Conservation (phyloP, 345 rosid species). For the Brassica carinata region DNA sequence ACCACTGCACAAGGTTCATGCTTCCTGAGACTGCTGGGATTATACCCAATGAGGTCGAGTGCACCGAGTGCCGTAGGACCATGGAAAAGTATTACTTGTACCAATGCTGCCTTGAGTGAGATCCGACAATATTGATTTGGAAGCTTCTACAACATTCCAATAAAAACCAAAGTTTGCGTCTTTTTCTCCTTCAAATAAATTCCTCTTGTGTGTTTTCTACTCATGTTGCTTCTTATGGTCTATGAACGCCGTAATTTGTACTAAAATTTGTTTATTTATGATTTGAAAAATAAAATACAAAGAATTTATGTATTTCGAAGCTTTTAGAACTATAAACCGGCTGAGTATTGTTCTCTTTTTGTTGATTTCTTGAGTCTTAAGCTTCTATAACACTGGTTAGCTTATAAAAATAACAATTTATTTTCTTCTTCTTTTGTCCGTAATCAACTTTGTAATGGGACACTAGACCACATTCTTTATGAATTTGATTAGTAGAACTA, state of each 20-base stretch:
- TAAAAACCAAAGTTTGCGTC: conserved; percentile 24
- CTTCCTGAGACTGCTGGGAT: conserved; percentile 56
- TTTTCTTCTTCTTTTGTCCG: not conserved
- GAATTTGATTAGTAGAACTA: not conserved
- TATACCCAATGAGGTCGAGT: conserved; percentile 55
- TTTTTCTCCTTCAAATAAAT: not conserved
- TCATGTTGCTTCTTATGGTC: conserved; percentile 10
- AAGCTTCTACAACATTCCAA: conserved; percentile 24
- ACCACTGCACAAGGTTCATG: conserved; percentile 58
- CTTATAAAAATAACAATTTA: not conserved
- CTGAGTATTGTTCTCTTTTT: not conserved
- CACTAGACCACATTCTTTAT: not conserved
- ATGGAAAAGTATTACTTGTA: conserved; percentile 71
- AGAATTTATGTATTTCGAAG: not conserved
- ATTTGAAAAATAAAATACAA: not conserved
- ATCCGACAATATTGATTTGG: not conserved
- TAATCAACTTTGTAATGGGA: not conserved
- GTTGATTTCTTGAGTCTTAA: not conserved
- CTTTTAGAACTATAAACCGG: not conserved
- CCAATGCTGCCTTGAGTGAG: conserved; percentile 57
- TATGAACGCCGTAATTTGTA: conserved; percentile 17
- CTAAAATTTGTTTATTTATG: conserved; percentile 34
- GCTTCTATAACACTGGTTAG: not conserved
- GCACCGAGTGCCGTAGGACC: conserved; percentile 57
- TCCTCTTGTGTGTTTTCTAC: conserved; percentile 15